Evolutionary conservation across 2,329 filamentous ascomycete genomes (phyloP).

Genomic region (Mariannaea elegans): DNA sequence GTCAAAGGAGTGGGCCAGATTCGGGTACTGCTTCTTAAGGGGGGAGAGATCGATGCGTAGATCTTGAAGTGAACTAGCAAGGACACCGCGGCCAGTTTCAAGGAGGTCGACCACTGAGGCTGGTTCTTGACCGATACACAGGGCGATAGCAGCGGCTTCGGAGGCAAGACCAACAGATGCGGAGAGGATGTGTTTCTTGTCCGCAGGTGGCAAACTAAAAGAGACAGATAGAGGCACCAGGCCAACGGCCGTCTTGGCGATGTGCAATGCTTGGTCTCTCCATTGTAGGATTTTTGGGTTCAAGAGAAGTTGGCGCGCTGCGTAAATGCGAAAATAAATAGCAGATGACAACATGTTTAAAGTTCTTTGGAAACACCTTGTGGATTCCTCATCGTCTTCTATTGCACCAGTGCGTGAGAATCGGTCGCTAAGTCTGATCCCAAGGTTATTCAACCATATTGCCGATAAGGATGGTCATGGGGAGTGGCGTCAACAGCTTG

Average conservation of each 20-base stretch:
- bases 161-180: neutral
- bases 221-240: neutral
- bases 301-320: neutral
- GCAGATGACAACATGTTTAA: neutral
- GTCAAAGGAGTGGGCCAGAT: neutral
- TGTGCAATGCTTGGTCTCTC: neutral
- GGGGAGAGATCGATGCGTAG: neutral
- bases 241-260: neutral
- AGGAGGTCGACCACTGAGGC: constrained; percentile 2
- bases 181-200: neutral
- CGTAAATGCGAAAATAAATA: neutral
- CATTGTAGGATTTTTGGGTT: neutral
- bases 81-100: neutral
- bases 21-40: neutral
- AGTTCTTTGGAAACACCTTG: neutral
- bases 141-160: constrained; percentile 3
- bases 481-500: neutral
- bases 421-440: neutral
- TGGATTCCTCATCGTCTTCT: neutral
- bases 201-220: neutral
- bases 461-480: neutral
- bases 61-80: neutral
- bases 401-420: neutral
- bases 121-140: neutral
- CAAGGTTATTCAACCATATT: neutral